Evolutionary conservation across 495 filamentous ascomycete species (phyloP).

Genomic region (Aspergillus sparsus): DNA sequence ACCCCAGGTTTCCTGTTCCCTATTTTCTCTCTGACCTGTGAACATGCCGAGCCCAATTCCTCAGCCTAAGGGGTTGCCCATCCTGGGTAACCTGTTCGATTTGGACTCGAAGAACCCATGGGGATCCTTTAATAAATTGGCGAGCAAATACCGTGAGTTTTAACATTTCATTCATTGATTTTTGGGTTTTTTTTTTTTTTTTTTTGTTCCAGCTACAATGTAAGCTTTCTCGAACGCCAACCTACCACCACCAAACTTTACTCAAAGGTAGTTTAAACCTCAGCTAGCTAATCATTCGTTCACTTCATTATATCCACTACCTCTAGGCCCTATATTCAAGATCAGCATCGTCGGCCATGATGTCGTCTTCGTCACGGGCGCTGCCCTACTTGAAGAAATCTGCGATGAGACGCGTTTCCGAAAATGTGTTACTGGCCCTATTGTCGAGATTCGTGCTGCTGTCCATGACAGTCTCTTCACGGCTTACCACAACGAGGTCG

Average conservation of each 20-base stretch:
- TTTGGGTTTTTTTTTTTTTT: not conserved
- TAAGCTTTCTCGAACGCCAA: not conserved
- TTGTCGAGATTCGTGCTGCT: constrained; percentile 61
- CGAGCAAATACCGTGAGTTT: constrained; percentile 62
- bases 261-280: not conserved
- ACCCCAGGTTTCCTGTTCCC: constrained; percentile 1
- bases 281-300: not conserved
- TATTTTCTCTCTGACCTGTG: not conserved
- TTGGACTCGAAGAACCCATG: constrained; percentile 62
- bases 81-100: constrained; percentile 69
- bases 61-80: constrained; percentile 63
- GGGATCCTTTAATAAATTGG: constrained; percentile 61
- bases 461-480: constrained; percentile 76
- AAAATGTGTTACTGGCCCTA: constrained; percentile 60
- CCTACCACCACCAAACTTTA: not conserved
- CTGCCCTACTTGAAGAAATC: constrained; percentile 65
- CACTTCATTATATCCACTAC: too few species aligned
- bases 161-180: not conserved
- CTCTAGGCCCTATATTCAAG: constrained; percentile 68
- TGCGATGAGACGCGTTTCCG: constrained; percentile 72
- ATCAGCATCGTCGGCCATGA: constrained; percentile 57
- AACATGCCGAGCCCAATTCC: constrained; percentile 57
- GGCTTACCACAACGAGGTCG: constrained; percentile 56
- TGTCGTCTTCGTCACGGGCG: constrained; percentile 55
- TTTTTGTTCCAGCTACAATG: not conserved